Evolutionary conservation across 306 rosid genomes (phyloP).

Genomic region (Prunus campanulata): DNA sequence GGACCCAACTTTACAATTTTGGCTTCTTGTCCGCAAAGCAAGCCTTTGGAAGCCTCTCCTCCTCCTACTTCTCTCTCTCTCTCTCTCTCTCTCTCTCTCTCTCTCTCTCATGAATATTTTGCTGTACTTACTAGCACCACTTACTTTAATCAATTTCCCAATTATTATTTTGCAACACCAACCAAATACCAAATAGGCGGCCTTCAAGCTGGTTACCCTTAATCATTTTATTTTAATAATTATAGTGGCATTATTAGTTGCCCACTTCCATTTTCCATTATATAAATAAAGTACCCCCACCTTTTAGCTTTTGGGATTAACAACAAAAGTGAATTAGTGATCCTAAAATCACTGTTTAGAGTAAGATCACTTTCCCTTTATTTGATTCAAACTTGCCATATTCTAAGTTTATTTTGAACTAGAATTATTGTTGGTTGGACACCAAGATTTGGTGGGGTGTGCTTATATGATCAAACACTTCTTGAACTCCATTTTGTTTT

Average conservation of each 20-base stretch:
- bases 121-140: slow-evolving; percentile 2
- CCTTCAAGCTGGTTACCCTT: background rate
- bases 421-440: background rate
- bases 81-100: background rate
- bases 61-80: background rate
- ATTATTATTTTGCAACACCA: slow-evolving; percentile 25
- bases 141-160: slow-evolving; percentile 19
- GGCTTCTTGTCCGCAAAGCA: slow-evolving; percentile 70
- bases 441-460: background rate
- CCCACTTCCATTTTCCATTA: background rate
- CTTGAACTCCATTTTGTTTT: no score
- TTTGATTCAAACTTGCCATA: background rate
- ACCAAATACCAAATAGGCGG: slow-evolving; percentile 26
- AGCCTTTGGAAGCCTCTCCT: slow-evolving; percentile 46
- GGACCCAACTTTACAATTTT: slow-evolving; percentile 45
- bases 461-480: background rate
- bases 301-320: background rate
- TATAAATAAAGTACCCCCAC: background rate
- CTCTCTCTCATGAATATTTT: background rate
- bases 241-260: background rate
- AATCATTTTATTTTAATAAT: background rate
- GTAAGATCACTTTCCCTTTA: background rate
- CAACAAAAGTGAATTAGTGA: background rate
- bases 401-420: no score
- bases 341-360: background rate